Evolutionary conservation across 2,329 filamentous ascomycete species (phyloP).

Genomic region (Colletotrichum lentis): DNA sequence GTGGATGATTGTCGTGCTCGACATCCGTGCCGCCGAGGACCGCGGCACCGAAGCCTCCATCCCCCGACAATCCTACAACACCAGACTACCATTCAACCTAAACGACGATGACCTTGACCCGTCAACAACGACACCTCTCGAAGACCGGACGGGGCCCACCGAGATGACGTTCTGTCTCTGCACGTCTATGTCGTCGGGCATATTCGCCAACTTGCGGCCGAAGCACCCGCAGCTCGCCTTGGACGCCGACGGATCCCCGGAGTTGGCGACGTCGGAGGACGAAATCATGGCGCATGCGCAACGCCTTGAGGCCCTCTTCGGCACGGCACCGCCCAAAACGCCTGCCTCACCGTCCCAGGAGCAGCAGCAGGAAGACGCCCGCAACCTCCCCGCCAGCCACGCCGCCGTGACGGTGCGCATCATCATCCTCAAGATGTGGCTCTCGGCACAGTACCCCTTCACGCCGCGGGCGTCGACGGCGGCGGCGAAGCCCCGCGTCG

Average conservation of each 20-base stretch:
- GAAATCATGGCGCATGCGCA: conserved; percentile 53
- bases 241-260: conserved; percentile 15
- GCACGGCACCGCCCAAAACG: conserved; percentile 45
- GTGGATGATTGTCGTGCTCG: conserved; percentile 70
- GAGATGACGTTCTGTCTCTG: conserved; percentile 54
- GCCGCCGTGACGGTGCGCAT: conserved; percentile 53
- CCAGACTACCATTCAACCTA: conserved; percentile 59
- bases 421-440: conserved; percentile 57
- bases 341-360: conserved; percentile 29
- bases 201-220: conserved; percentile 49
- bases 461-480: conserved; percentile 44
- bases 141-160: conserved; percentile 49
- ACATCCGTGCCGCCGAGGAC: conserved; percentile 63
- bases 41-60: conserved; percentile 59
- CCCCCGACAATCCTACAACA: conserved; percentile 54
- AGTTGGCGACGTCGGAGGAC: conserved; percentile 46
- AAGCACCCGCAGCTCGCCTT: conserved; percentile 46
- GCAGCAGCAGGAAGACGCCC: conserved; percentile 2
- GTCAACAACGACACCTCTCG: conserved; percentile 46
- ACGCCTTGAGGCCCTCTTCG: conserved; percentile 51
- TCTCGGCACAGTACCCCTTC: conserved; percentile 56
- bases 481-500: conserved; percentile 45
- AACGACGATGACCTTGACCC: conserved; percentile 62
- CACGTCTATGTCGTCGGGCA: conserved; percentile 51
- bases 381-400: conserved; percentile 48